phyloP scores from a whole-genome alignment of 2,329 filamentous ascomycete species.

The Aspergillus brasiliensis region DNA sequence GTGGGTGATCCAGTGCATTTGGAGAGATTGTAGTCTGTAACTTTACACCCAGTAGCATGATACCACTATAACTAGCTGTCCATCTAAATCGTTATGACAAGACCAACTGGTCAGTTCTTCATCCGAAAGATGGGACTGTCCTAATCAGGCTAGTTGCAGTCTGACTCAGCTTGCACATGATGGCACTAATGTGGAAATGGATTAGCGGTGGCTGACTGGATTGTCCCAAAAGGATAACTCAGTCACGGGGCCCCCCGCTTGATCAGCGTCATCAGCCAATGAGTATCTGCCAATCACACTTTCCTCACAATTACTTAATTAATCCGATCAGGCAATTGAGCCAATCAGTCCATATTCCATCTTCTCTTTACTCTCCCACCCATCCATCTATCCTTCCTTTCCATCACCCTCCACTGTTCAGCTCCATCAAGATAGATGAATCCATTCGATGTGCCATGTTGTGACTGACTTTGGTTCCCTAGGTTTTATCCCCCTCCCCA shows the following conservation, averaged over 20 bases:
- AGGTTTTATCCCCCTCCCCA: background rate
- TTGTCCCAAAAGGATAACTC: background rate
- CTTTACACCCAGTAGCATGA: too few species aligned
- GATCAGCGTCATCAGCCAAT: background rate
- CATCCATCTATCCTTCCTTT: background rate
- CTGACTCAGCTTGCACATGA: constrained; percentile 2
- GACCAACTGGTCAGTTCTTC: background rate
- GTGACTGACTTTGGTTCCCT: background rate
- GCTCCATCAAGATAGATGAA: background rate
- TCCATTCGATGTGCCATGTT: background rate
- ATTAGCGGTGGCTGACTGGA: background rate
- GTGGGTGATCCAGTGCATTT: too few species aligned
- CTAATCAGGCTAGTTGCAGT: background rate
- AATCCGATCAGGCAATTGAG: too few species aligned
- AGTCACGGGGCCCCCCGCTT: background rate
- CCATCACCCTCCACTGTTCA: background rate
- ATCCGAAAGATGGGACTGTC: background rate
- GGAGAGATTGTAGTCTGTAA: too few species aligned
- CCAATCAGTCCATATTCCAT: too few species aligned
- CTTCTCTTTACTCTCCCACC: background rate
- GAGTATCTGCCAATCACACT: background rate
- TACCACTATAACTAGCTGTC: too few species aligned
- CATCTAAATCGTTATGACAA: too few species aligned
- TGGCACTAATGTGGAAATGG: background rate
- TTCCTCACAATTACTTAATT: too few species aligned